Evolutionary conservation across 352 stramenopile genomes (phyloP), one percentile per base, ranked within the genome.

Genomic region (Nothophytophthora sp.): DNA sequence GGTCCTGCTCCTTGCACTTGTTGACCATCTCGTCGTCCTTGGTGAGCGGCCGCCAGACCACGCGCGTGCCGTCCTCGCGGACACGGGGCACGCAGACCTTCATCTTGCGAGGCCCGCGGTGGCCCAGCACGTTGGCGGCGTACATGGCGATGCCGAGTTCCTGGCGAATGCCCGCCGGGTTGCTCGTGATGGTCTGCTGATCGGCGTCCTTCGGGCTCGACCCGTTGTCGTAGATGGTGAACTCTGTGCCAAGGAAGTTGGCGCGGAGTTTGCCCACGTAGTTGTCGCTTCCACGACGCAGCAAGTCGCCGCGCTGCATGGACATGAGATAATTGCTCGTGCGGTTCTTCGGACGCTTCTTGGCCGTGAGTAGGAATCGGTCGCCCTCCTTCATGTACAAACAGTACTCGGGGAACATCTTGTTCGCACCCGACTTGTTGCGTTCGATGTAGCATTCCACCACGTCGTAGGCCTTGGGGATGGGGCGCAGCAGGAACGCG

Each of bases 181-280:
- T 95, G 34, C 74, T 82, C 54, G 73, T 91, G 59, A 79, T 76
- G n/a, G 62, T 91, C 50, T 93, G 78, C 44, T 89, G 75, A 30
- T 92, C 85, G n/a, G 73, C 63, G 51, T 92, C 83, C 46, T 97
- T 96, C 9, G 95, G 96, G 64, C 96, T 98, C 18, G 76, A 79
- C 27, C 96, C 96, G 25, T 87, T 79, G 68, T 99, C 96, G 56
- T 97, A 98, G 55, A 98, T 94, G 16, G 92, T 86, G 70, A 98
- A 99, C 66, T 99, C 96, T 1, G 96, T 99, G n/a, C 95, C 96
- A 18, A 98, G 68, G 58, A 99, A 99, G 72, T 99, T 99, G 13
- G 91, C 81, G 20, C 96, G 79, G 16, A 99, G 55, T 56, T 99
- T 99, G 16, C 96, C 96, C 24, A 99, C 48, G 60, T 96, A 99